These are phyloP conservation scores for Acidomyces sp. DNA, from an alignment of 495 filamentous ascomycete species.

Conservation along the genomic window DNA sequence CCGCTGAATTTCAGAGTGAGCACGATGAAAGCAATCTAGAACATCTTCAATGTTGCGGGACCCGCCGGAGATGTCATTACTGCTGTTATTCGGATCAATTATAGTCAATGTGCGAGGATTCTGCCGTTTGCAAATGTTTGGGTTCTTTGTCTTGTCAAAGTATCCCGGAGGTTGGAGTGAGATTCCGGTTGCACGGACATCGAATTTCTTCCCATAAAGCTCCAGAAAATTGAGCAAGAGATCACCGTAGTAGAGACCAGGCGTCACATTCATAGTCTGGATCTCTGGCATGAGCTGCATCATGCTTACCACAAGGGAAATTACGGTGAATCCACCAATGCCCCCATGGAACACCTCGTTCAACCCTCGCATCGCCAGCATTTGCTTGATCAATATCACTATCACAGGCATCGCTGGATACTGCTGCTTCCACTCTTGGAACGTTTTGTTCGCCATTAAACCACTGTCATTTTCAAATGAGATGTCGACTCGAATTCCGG, in stretches of 20 bases:
- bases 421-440: slow-evolving; percentile 57
- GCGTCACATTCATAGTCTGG: slow-evolving; percentile 40
- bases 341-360: slow-evolving; percentile 86
- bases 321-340: slow-evolving; percentile 87
- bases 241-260: slow-evolving; percentile 56
- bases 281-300: slow-evolving; percentile 63
- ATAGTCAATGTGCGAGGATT: slow-evolving; percentile 5
- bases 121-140: slow-evolving; percentile 7
- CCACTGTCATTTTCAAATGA: slow-evolving; percentile 89
- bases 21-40: slow-evolving; percentile 47
- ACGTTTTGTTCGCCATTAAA: slow-evolving; percentile 62
- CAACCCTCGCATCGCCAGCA: slow-evolving; percentile 70
- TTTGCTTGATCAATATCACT: slow-evolving; percentile 81
- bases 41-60: slow-evolving; percentile 53
- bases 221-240: slow-evolving; percentile 76
- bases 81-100: slow-evolving; percentile 70
- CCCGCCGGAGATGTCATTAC: slow-evolving; percentile 78
- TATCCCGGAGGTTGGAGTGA: slow-evolving; percentile 55
- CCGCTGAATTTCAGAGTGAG: slow-evolving; percentile 41
- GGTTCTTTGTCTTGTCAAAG: slow-evolving; percentile 49
- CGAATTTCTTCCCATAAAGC: slow-evolving; percentile 71
- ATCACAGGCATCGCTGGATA: slow-evolving; percentile 76
- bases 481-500: slow-evolving; percentile 68
- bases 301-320: slow-evolving; percentile 79
- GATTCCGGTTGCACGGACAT: slow-evolving; percentile 54